phyloP scores from a whole-genome alignment of 345 rosid species.

The Dipteronia dyeriana region DNA sequence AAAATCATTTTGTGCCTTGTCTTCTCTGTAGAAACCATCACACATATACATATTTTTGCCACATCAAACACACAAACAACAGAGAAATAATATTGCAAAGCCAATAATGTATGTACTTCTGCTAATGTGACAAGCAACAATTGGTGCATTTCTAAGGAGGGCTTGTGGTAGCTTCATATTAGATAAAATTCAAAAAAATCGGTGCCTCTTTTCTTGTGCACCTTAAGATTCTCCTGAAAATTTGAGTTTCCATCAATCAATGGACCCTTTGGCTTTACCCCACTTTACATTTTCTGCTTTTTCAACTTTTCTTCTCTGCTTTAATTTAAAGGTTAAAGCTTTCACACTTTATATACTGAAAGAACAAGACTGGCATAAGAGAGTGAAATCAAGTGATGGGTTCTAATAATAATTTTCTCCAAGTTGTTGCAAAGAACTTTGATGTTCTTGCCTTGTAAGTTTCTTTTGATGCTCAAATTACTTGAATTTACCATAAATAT shows the following conservation, averaged over 20 bases:
- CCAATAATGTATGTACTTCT: not conserved
- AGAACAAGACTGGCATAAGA: not conserved
- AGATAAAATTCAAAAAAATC: constrained; percentile 27
- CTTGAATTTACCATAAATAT: not conserved
- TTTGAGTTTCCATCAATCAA: constrained; percentile 7
- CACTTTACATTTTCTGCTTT: constrained; percentile 14
- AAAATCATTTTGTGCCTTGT: not conserved
- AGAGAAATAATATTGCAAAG: not conserved
- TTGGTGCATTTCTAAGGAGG: constrained; percentile 4
- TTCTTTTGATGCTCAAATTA: not conserved
- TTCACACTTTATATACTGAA: not conserved
- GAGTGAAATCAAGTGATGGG: constrained; percentile 31
- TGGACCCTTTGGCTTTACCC: constrained; percentile 30
- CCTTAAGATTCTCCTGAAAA: constrained; percentile 23
- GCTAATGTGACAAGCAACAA: not conserved
- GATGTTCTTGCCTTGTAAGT: constrained; percentile 79
- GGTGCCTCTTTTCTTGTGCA: constrained; percentile 65
- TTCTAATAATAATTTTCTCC: constrained; percentile 61
- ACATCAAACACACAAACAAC: not conserved
- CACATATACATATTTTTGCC: not conserved
- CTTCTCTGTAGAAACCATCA: not conserved
- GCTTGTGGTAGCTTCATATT: not conserved
- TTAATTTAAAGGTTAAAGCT: constrained; percentile 2
- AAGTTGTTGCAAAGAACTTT: constrained; percentile 64
- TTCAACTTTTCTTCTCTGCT: not conserved